Evolutionary conservation across 31 red algal genomes (phyloP), one percentile per base, ranked within the genome.

Genomic region (Odonthalia washingtoniensis): DNA sequence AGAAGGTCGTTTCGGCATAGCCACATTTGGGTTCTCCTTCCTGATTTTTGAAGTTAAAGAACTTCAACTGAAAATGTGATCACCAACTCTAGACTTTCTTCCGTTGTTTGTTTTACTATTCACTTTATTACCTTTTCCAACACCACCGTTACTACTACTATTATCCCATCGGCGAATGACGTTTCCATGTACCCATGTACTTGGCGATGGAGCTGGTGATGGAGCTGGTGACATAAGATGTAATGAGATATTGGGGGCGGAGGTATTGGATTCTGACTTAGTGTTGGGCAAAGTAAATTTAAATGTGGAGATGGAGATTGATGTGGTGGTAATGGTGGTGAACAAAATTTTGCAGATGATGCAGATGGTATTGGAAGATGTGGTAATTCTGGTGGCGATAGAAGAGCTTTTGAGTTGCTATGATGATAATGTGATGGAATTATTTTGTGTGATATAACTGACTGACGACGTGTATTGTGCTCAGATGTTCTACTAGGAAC

Each of bases 131-230:
- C 85, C 85, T 27, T 65, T 79, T 0, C 85, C 85, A 0, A 40
- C 46, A 34, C 37, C 24, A 5, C 37, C 72, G 12, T 30, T 80
- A 26, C 65, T 37, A 37, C 32, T 65, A 9, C 87, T 68, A 2
- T 78, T 80, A 38, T 96, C 94, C 94, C 94, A 96, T 33, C 94
- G 90, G 2, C 94, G 75, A 67, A 92, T 61, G 5, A 96, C 83
- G 46, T 96, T 96, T 6, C 94, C 94, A 64, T 93, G 91, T 4
- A 16, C 53, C 53, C 16, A 16, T 62, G 53, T 18, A 18, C 16
- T 62, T 62, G 53, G 17, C 17, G 17, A 62, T 18, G 53, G n/a
- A n/a, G 53, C 53, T 62, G 53, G 16, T 16, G 17, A 62, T 62
- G 16, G 17, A 18, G 53, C 17, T n/a, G 53, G 16, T 62, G 53